phyloP scores from a whole-genome alignment of 306 rosid species.

The Trichosanthes cucumerina region DNA sequence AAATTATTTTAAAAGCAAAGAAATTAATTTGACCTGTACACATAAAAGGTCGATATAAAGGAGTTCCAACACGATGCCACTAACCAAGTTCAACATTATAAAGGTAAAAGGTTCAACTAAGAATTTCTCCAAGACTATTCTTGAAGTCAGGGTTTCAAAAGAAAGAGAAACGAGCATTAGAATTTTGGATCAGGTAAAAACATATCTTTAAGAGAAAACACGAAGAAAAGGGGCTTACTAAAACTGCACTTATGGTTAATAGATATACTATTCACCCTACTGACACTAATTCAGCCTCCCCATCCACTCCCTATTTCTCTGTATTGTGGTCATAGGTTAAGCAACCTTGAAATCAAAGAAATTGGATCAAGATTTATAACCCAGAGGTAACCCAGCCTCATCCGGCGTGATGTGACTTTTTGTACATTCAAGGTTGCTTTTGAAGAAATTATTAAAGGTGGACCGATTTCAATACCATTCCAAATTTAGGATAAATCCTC shows the following conservation, averaged over 20 bases:
- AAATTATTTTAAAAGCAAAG: conserved; percentile 14
- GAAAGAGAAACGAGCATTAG: neutral
- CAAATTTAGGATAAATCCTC: neutral
- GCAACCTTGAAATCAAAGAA: neutral
- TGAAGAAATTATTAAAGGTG: neutral
- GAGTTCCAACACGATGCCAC: neutral
- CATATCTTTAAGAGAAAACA: neutral
- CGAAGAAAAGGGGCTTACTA: neutral
- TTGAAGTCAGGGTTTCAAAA: neutral
- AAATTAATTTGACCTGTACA: neutral
- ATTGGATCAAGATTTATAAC: neutral
- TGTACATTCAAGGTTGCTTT: neutral
- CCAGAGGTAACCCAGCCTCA: neutral
- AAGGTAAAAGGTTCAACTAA: too few relatives aligned
- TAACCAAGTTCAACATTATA: neutral
- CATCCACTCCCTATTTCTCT: neutral
- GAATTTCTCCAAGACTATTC: neutral
- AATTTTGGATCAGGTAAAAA: neutral
- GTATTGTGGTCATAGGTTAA: neutral
- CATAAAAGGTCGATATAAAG: neutral
- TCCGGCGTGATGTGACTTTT: neutral
- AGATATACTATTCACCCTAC: neutral
- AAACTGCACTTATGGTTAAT: neutral
- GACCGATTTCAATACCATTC: neutral
- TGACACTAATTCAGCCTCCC: neutral